These are phyloP conservation scores for Citrus mangshanensis DNA, from an alignment of 345 rosid genomes.

Conservation along the genomic window DNA sequence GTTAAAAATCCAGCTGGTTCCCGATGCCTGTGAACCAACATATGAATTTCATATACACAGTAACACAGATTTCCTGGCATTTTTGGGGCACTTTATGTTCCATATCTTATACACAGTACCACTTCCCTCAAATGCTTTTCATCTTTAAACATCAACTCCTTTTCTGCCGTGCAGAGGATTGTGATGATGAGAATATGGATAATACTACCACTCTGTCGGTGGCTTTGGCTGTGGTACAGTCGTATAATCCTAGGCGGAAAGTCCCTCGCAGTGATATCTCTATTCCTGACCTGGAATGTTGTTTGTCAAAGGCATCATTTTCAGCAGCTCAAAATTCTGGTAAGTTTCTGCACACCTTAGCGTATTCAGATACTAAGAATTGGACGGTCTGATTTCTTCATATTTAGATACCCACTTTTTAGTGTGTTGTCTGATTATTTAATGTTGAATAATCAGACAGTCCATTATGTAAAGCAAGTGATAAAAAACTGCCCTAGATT, in stretches of 20 bases:
- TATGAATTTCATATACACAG: background rate
- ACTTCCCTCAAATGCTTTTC: background rate
- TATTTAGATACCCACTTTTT: background rate
- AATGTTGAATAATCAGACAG: background rate
- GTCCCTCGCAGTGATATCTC: slow-evolving; percentile 67
- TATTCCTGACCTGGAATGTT: slow-evolving; percentile 66
- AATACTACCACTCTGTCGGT: slow-evolving; percentile 48
- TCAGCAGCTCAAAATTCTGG: slow-evolving; percentile 74
- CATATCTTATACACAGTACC: background rate
- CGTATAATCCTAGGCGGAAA: slow-evolving; percentile 68
- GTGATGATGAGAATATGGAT: slow-evolving; percentile 29
- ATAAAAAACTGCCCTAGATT: background rate
- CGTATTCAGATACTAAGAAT: background rate
- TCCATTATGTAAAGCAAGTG: background rate
- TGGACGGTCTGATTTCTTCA: background rate
- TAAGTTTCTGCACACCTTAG: slow-evolving; percentile 3
- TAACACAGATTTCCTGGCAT: background rate
- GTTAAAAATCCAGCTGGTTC: background rate
- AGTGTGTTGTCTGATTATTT: background rate
- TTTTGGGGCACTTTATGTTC: background rate
- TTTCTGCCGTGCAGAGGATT: slow-evolving; percentile 32
- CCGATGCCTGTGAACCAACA: background rate
- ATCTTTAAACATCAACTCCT: background rate
- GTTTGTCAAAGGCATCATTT: slow-evolving; percentile 66
- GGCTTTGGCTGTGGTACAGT: slow-evolving; percentile 77